Conservation (phyloP, 2,329 filamentous ascomycete species). For the Aspergillus pseudoglaucus region DNA sequence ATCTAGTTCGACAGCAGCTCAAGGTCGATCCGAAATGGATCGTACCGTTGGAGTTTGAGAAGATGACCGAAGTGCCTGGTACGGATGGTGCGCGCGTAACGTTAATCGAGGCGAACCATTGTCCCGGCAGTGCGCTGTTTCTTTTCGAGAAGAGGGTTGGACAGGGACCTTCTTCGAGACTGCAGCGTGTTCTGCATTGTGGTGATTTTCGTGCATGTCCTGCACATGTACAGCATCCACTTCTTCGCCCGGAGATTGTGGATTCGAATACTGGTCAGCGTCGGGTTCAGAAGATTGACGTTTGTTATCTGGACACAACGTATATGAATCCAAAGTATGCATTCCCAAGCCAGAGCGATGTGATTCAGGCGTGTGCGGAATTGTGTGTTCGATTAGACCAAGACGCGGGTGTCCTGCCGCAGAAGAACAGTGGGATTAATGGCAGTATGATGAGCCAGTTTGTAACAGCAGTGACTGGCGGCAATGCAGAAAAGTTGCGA, state of each 20-base stretch:
- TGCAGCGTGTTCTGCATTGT: conserved; percentile 83
- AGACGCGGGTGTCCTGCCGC: conserved; percentile 54
- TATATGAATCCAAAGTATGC: conserved; percentile 94
- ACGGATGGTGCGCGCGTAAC: conserved; percentile 80
- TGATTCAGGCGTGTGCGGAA: conserved; percentile 79
- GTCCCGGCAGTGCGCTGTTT: conserved; percentile 88
- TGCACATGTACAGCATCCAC: conserved; percentile 72
- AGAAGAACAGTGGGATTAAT: conserved; percentile 49
- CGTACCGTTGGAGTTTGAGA: conserved; percentile 77
- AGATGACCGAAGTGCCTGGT: conserved; percentile 67
- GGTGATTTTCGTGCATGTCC: conserved; percentile 91
- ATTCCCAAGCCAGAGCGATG: conserved; percentile 81
- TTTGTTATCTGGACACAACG: conserved; percentile 95
- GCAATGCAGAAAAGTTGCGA: not conserved
- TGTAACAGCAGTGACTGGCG: conserved; percentile 42
- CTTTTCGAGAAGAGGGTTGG: conserved; percentile 75
- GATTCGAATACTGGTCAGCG: conserved; percentile 65
- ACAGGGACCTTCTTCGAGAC: conserved; percentile 52
- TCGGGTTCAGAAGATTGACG: conserved; percentile 80
- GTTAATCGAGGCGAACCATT: conserved; percentile 96
- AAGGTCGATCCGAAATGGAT: conserved; percentile 81
- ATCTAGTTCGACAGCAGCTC: conserved; percentile 79
- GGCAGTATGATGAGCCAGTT: conserved; percentile 59
- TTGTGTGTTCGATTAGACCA: conserved; percentile 74
- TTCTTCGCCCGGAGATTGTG: conserved; percentile 67